Evolutionary conservation across 768 basidiomycete genomes (phyloP).

Genomic region (Russula ochroleuca): DNA sequence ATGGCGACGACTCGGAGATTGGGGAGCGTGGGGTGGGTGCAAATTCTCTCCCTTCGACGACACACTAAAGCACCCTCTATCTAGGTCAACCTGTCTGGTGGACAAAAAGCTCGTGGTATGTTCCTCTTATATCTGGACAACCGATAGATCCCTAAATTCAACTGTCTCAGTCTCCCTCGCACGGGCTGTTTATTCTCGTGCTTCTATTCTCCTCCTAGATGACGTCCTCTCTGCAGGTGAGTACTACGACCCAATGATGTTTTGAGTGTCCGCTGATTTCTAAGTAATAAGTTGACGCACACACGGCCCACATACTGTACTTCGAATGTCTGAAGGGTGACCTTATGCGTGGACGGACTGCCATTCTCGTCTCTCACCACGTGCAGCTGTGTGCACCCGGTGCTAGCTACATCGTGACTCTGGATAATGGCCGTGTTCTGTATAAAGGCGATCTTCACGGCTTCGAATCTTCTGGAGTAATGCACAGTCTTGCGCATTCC

Average conservation of each 20-base stretch:
- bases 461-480: conserved; percentile 65
- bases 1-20: conserved; percentile 84
- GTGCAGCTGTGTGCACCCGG: conserved; percentile 81
- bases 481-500: conserved; percentile 63
- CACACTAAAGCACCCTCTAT: conserved; percentile 12
- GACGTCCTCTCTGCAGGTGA: conserved; percentile 61
- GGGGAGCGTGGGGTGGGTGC: conserved; percentile 71
- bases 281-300: conserved; percentile 62
- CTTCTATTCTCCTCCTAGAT: conserved; percentile 76
- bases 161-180: conserved; percentile 56
- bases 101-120: conserved; percentile 53
- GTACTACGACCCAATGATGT: conserved; percentile 5
- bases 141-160: conserved; percentile 7
- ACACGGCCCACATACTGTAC: conserved; percentile 80
- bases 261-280: background rate
- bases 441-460: conserved; percentile 64
- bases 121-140: background rate
- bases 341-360: conserved; percentile 70
- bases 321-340: conserved; percentile 76
- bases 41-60: background rate
- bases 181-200: conserved; percentile 86
- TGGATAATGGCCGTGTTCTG: conserved; percentile 75
- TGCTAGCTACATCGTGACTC: conserved; percentile 75
- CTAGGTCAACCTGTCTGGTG: conserved; percentile 48
- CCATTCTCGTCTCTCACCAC: conserved; percentile 91